phyloP scores from a whole-genome alignment of 2,329 filamentous ascomycete genomes.

The Cryphonectria japonica region DNA sequence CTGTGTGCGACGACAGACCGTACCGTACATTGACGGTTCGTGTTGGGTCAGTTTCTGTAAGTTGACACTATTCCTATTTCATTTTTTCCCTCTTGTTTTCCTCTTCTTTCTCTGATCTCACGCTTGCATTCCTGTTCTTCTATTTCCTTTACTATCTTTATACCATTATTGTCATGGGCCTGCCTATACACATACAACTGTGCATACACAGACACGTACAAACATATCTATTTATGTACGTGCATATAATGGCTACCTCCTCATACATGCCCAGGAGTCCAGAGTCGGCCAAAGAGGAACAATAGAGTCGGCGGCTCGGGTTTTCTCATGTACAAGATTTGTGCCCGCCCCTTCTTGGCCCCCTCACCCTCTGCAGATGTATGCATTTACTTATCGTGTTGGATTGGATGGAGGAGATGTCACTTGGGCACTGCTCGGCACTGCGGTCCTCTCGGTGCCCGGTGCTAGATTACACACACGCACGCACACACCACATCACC shows the following conservation, averaged over 20 bases:
- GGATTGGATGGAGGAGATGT: not conserved
- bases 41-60: not conserved
- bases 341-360: not conserved
- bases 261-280: not conserved
- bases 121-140: too few relatives aligned
- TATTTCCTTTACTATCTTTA: not conserved
- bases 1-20: not conserved
- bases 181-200: not conserved
- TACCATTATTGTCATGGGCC: not conserved
- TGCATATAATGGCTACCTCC: not conserved
- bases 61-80: not conserved
- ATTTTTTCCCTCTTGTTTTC: not conserved
- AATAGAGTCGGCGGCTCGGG: not conserved
- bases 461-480: not conserved
- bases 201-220: not conserved
- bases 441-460: constrained; percentile 2
- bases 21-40: too few relatives aligned
- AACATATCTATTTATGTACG: not conserved
- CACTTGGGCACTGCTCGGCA: not conserved
- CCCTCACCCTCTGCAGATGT: not conserved
- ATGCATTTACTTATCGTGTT: not conserved
- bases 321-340: not conserved
- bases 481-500: not conserved
- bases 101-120: too few relatives aligned
- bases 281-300: not conserved